Conservation (phyloP, 352 stramenopile genomes). For the Phytophthora cajani region DNA sequence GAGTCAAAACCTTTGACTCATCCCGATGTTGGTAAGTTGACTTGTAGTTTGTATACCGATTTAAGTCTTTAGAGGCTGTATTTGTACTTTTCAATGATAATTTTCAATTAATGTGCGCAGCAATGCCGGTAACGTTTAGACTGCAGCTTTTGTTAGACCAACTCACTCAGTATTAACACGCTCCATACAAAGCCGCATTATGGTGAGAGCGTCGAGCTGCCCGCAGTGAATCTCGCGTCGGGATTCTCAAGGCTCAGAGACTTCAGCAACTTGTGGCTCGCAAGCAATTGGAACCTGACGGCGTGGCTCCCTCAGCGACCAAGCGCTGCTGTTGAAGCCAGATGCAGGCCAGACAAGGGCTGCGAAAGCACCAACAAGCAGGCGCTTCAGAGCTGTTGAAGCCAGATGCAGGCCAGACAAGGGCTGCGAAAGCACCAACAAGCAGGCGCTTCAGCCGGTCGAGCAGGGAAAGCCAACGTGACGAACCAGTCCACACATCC, state of each 20-base stretch:
- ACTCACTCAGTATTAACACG: too few species aligned
- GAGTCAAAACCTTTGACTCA: slow-evolving; percentile 24
- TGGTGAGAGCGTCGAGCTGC: neutral
- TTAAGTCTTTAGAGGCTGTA: too few species aligned
- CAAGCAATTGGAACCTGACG: neutral
- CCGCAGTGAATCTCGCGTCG: neutral
- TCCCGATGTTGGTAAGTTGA: slow-evolving; percentile 1
- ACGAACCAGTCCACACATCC: slow-evolving; percentile 1
- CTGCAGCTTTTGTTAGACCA: too few species aligned
- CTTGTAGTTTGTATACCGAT: slow-evolving; percentile 16
- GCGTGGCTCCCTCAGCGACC: neutral
- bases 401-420: neutral
- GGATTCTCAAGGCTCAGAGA: neutral
- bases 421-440: too few species aligned
- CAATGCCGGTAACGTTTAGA: too few species aligned
- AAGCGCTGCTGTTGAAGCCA: neutral
- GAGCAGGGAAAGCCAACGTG: neutral
- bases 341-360: neutral
- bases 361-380: too few species aligned
- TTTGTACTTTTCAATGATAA: too few species aligned
- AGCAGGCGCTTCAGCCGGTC: neutral
- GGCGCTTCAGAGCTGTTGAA: neutral
- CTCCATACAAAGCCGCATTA: neutral
- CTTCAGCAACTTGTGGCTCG: neutral
- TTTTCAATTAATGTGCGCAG: too few species aligned